Conservation (phyloP, 1,139 yeast genomes). For the Yamadazyma triangularis region DNA sequence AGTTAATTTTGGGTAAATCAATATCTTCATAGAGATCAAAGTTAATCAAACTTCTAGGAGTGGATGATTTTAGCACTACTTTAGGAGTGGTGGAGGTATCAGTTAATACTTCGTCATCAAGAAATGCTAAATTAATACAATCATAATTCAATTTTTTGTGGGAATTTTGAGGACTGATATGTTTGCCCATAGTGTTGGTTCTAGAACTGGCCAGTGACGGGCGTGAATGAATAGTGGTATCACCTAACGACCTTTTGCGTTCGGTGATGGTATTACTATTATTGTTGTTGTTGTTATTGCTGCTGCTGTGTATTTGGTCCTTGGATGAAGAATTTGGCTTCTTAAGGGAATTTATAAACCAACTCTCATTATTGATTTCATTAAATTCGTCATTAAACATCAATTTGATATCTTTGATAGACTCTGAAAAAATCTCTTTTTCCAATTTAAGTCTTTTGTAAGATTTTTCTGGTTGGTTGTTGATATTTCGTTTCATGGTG, state of each 20-base stretch:
- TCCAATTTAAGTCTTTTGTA: constrained; percentile 22
- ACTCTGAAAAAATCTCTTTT: constrained; percentile 24
- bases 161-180: constrained; percentile 19
- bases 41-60: background rate
- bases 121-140: constrained; percentile 21
- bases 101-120: constrained; percentile 8
- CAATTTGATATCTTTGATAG: constrained; percentile 26
- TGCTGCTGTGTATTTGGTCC: no score
- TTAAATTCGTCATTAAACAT: constrained; percentile 16
- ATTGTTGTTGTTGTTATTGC: no score
- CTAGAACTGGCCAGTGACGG: background rate
- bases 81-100: background rate
- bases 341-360: background rate
- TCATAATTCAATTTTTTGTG: constrained; percentile 24
- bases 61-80: constrained; percentile 8
- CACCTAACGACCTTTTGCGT: no score
- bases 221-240: background rate
- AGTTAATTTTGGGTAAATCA: constrained; percentile 6
- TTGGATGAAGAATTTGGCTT: background rate
- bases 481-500: no score
- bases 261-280: background rate
- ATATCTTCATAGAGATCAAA: constrained; percentile 6
- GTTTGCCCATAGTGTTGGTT: constrained; percentile 8
- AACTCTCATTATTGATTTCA: constrained; percentile 1
- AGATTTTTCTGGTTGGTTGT: constrained; percentile 14